Evolutionary conservation across 2,329 filamentous ascomycete species (phyloP).

Genomic region (Mollisia scopiformis): DNA sequence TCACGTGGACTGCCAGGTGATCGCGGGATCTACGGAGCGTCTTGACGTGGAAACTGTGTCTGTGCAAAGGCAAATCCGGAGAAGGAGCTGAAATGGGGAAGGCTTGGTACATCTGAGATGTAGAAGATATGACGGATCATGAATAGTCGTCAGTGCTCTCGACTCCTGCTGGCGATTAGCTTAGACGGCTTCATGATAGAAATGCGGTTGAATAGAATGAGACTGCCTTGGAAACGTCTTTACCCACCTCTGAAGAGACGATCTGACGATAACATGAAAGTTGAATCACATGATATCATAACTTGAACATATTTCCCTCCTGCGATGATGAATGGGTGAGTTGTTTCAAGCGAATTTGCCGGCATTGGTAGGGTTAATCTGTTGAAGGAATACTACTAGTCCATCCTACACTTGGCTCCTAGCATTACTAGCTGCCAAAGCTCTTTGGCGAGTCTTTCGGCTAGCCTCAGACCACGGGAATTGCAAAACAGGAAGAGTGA

Average conservation of each 20-base stretch:
- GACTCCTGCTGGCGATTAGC: no score
- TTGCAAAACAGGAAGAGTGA: conserved; percentile 19
- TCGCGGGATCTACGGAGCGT: background rate
- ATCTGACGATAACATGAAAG: no score
- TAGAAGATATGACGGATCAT: background rate
- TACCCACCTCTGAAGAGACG: background rate
- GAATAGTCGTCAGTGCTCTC: no score
- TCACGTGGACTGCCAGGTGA: background rate
- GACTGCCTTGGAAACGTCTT: background rate
- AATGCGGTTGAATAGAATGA: background rate
- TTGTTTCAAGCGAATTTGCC: no score
- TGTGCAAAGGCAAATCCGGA: background rate
- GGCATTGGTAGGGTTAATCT: no score
- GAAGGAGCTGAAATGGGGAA: background rate
- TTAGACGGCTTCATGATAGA: background rate
- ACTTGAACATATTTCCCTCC: no score
- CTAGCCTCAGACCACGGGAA: conserved; percentile 22
- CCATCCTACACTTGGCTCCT: background rate
- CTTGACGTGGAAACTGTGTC: background rate
- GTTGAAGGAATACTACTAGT: no score
- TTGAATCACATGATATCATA: background rate
- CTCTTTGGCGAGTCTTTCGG: background rate
- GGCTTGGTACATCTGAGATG: background rate
- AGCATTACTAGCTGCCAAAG: background rate
- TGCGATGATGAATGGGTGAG: background rate